A percentile compares a stretch with the other conserved stretches of the same genome.
Conservation (phyloP, 148 eudicot genomes). For the Bassia scoparia region DNA sequence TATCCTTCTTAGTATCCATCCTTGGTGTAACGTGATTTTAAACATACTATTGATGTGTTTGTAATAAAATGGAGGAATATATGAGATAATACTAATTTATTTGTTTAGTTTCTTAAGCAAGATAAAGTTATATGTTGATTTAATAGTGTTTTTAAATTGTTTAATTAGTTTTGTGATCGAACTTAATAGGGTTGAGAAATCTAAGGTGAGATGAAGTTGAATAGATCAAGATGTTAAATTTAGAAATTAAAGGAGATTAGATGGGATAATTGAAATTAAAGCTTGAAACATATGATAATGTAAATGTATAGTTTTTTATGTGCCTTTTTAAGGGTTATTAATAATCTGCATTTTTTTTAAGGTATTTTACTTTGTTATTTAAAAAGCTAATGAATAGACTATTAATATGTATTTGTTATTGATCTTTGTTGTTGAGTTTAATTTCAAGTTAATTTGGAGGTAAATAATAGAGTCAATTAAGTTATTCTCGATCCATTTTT, state of each 20-base stretch:
- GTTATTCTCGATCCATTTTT: no score
- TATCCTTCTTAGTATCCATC: constrained; percentile 23
- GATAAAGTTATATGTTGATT: background rate
- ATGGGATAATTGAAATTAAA: no score
- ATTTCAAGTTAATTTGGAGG: no score
- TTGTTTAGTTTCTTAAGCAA: constrained; percentile 1
- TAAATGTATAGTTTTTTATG: no score
- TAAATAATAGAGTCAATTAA: no score
- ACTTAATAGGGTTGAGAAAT: background rate
- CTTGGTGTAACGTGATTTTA: constrained; percentile 14
- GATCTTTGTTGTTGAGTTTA: no score
- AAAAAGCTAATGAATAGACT: no score
- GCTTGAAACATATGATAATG: no score
- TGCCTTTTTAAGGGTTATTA: no score
- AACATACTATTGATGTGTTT: constrained; percentile 14
- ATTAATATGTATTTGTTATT: no score
- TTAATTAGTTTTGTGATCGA: constrained; percentile 4
- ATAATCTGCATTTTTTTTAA: no score
- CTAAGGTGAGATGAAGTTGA: background rate
- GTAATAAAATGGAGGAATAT: background rate
- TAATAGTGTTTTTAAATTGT: background rate
- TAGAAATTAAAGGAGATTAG: background rate
- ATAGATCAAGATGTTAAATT: constrained; percentile 10
- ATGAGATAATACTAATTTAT: background rate
- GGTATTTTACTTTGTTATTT: no score